phyloP scores from a whole-genome alignment of 1,284 basidiomycete genomes.

The Caloboletus inedulis region DNA sequence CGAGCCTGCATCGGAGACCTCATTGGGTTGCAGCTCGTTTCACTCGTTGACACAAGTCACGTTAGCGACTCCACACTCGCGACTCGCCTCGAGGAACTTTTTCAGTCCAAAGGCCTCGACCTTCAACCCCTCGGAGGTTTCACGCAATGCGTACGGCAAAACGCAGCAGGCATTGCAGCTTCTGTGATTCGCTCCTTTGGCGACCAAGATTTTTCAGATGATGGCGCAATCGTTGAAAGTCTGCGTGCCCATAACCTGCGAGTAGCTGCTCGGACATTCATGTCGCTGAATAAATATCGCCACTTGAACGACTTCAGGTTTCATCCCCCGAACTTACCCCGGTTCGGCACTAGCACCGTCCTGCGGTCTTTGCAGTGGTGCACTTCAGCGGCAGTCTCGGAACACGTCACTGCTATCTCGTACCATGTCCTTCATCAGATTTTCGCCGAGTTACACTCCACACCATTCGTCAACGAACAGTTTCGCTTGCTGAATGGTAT shows the following conservation, averaged over 20 bases:
- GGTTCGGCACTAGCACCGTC: slow-evolving; percentile 47
- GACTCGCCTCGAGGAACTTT: slow-evolving; percentile 36
- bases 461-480: slow-evolving; percentile 86
- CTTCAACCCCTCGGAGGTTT: slow-evolving; percentile 37
- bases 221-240: slow-evolving; percentile 47
- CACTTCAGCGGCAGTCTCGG: slow-evolving; percentile 35
- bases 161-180: slow-evolving; percentile 54
- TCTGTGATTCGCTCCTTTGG: slow-evolving; percentile 58
- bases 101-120: slow-evolving; percentile 37
- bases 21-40: slow-evolving; percentile 59
- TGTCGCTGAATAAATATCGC: slow-evolving; percentile 50
- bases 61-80: slow-evolving; percentile 11
- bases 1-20: slow-evolving; percentile 69
- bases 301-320: slow-evolving; percentile 43
- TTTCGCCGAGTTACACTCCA: slow-evolving; percentile 63
- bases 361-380: slow-evolving; percentile 63
- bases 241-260: slow-evolving; percentile 37
- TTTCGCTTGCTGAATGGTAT: slow-evolving; percentile 73
- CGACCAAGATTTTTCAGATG: slow-evolving; percentile 52
- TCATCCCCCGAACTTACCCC: slow-evolving; percentile 63
- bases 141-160: slow-evolving; percentile 38
- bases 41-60: slow-evolving; percentile 39
- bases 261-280: slow-evolving; percentile 43
- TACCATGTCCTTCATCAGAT: slow-evolving; percentile 79
- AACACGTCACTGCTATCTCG: slow-evolving; percentile 50